These are phyloP conservation scores for Pilatotrama ljubarskyi DNA, from an alignment of 768 basidiomycete species.

Conservation along the genomic window DNA sequence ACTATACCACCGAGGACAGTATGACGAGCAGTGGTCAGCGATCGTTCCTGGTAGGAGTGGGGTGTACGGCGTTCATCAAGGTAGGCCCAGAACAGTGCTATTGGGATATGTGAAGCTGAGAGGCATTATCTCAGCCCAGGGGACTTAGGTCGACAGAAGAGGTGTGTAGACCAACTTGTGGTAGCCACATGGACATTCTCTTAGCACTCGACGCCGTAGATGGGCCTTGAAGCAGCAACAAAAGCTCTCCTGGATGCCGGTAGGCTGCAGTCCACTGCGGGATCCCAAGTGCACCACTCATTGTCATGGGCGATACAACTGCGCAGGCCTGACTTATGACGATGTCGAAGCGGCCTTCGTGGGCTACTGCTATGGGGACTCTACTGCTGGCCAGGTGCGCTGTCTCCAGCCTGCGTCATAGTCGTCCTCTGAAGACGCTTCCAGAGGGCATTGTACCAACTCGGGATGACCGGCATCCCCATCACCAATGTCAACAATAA, in stretches of 20 bases:
- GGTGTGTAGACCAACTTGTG: conserved; percentile 38
- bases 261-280: too few species aligned
- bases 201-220: conserved; percentile 40
- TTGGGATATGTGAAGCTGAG: conserved; percentile 13
- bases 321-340: conserved; percentile 79
- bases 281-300: too few species aligned
- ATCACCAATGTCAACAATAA: conserved; percentile 89
- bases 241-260: conserved; percentile 87
- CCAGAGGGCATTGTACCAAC: conserved; percentile 76
- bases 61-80: conserved; percentile 80
- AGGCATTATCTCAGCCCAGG: conserved; percentile 51
- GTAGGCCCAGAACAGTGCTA: conserved; percentile 34
- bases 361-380: conserved; percentile 80
- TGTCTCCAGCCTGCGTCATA: neutral
- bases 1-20: neutral
- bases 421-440: neutral
- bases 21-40: conserved; percentile 25
- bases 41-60: conserved; percentile 70
- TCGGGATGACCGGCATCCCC: conserved; percentile 82
- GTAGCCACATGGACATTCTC: neutral
- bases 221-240: conserved; percentile 85
- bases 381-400: conserved; percentile 70
- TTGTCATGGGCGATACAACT: too few species aligned
- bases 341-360: conserved; percentile 70
- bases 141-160: conserved; percentile 69